A percentile compares a stretch with the other conserved stretches of the same genome.
Evolutionary conservation across 345 rosid species (phyloP).

Genomic region (Gossypioides kirkii): DNA sequence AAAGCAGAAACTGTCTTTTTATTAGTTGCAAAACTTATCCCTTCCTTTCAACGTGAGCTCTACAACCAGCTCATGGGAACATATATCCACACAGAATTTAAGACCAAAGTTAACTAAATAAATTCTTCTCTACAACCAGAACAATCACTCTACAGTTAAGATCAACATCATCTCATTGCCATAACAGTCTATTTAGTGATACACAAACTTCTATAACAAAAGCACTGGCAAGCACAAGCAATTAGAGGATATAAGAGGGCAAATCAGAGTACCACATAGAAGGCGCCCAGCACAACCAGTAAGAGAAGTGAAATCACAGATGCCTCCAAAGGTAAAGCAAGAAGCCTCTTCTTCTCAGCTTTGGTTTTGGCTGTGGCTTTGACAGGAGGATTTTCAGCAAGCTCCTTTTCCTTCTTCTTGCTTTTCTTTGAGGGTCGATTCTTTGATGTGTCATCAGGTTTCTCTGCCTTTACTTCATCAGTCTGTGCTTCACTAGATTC

Average conservation of each 20-base stretch:
- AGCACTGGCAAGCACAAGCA: constrained; percentile 3
- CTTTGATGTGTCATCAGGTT: constrained; percentile 43
- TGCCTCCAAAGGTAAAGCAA: constrained; percentile 77
- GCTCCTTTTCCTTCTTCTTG: constrained; percentile 68
- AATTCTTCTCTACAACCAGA: not conserved
- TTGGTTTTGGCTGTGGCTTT: constrained; percentile 47
- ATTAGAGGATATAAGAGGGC: constrained; percentile 14
- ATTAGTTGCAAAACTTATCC: not conserved
- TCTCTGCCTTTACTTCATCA: constrained; percentile 43
- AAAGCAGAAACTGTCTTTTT: not conserved
- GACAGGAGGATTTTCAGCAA: constrained; percentile 47
- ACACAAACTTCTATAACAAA: not conserved
- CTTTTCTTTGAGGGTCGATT: constrained; percentile 56
- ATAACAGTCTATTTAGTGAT: not conserved
- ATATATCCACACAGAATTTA: not conserved
- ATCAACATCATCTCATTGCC: not conserved
- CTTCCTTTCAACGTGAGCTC: not conserved
- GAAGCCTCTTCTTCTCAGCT: constrained; percentile 62
- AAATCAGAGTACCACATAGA: constrained; percentile 73
- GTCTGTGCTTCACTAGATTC: constrained; percentile 32
- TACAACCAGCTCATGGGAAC: not conserved
- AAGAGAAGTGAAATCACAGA: constrained; percentile 75
- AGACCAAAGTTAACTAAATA: not conserved
- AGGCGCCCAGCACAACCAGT: constrained; percentile 85
- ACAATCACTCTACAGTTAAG: not conserved